Conservation (phyloP, 2,329 filamentous ascomycete genomes). For the Tolypocladium amazonense region DNA sequence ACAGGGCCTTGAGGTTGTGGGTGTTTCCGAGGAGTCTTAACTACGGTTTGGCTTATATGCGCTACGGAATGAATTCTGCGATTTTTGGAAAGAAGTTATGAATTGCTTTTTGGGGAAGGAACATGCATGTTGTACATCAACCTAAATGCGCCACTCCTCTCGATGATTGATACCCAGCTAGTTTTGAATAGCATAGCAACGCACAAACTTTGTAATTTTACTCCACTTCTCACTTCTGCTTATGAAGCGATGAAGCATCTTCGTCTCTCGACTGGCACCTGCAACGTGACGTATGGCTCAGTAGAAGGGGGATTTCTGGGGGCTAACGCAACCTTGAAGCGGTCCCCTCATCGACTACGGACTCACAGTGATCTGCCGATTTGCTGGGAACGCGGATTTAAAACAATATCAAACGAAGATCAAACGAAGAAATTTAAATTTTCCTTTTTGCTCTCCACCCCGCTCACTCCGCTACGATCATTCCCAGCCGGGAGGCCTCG, state of each 20-base stretch:
- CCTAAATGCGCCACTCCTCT: not conserved
- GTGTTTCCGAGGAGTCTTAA: constrained; percentile 10
- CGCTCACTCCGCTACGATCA: constrained; percentile 11
- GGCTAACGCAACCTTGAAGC: not conserved
- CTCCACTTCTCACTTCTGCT: not conserved
- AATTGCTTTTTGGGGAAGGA: not conserved
- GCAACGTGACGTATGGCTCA: not conserved
- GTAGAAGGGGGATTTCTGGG: not conserved
- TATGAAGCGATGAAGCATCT: not conserved
- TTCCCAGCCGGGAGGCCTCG: constrained; percentile 9
- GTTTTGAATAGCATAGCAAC: not conserved
- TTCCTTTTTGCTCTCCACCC: constrained; percentile 6
- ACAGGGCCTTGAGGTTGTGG: constrained; percentile 42
- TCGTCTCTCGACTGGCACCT: not conserved
- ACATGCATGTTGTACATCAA: not conserved
- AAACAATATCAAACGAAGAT: not conserved
- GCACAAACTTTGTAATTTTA: not conserved
- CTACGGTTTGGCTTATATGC: not conserved
- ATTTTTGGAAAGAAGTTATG: not conserved
- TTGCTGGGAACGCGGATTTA: not conserved
- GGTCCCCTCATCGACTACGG: not conserved
- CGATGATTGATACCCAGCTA: not conserved
- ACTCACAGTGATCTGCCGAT: not conserved
- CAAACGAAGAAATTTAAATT: not conserved
- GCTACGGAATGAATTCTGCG: not conserved